A percentile compares a stretch with the other conserved stretches of the same genome.
phyloP scores from a whole-genome alignment of 257 asterid genomes.

The Datura wrightii region DNA sequence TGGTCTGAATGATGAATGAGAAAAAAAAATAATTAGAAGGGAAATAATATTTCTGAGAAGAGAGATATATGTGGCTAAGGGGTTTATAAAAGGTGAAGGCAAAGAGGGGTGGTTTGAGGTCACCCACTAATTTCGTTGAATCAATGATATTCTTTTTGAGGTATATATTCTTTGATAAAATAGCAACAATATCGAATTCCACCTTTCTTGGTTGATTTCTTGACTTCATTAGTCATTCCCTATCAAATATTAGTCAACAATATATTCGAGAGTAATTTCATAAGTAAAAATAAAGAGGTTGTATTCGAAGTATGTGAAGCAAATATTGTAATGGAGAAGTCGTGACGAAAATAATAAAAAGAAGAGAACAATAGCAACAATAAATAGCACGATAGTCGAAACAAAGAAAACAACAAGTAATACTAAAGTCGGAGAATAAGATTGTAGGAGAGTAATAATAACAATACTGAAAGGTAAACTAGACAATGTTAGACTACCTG shows the following conservation, averaged over 20 bases:
- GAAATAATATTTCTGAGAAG: neutral
- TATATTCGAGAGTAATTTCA: too few species aligned
- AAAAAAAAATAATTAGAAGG: neutral
- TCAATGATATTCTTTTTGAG: neutral
- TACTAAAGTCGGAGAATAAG: too few species aligned
- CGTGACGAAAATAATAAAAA: too few species aligned
- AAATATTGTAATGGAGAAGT: too few species aligned
- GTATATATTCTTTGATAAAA: neutral
- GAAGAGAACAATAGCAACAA: too few species aligned
- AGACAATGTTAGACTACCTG: too few species aligned
- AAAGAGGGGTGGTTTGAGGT: constrained; percentile 30
- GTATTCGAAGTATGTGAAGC: too few species aligned
- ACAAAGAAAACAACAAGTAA: too few species aligned
- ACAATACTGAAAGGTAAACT: too few species aligned
- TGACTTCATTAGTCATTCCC: neutral
- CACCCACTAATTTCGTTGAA: constrained; percentile 27
- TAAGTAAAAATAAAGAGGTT: too few species aligned
- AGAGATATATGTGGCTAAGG: neutral
- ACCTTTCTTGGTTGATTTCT: neutral
- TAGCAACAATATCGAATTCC: neutral
- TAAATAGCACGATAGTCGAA: too few species aligned
- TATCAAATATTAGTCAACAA: neutral
- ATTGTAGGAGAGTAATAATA: too few species aligned
- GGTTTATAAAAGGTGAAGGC: neutral
- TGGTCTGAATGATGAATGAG: neutral